A percentile compares a stretch with the other conserved stretches of the same genome.
Conservation (phyloP, 31 red algal genomes). For the Asparagopsis taxiformis region DNA sequence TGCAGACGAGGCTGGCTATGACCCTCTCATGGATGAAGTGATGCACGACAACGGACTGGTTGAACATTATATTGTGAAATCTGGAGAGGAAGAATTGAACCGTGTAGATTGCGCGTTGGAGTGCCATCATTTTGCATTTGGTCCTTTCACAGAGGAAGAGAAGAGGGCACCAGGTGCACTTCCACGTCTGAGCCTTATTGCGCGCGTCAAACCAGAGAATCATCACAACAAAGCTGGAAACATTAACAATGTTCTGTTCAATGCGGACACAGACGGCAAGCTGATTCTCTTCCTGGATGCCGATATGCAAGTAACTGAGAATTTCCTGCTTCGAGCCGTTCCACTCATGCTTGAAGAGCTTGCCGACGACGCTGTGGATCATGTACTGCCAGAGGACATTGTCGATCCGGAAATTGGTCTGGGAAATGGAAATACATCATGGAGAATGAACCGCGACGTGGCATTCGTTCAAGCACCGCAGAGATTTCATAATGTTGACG, state of each 20-base stretch:
- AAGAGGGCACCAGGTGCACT: constrained; percentile 51
- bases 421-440: not conserved
- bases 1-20: constrained; percentile 72
- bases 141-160: constrained; percentile 63
- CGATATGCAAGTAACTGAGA: constrained; percentile 1
- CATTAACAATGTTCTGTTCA: constrained; percentile 15
- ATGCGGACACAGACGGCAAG: not conserved
- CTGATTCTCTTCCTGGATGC: constrained; percentile 7
- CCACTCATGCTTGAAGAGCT: constrained; percentile 10
- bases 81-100: constrained; percentile 46
- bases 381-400: not conserved
- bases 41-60: constrained; percentile 71
- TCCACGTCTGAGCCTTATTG: not conserved
- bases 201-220: constrained; percentile 6
- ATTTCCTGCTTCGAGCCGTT: constrained; percentile 1
- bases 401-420: not conserved
- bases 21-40: constrained; percentile 69
- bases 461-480: constrained; percentile 1
- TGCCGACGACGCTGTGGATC: not conserved
- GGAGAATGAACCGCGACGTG: constrained; percentile 5
- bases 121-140: constrained; percentile 77
- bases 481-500: constrained; percentile 2
- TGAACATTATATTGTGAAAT: constrained; percentile 68
- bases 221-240: constrained; percentile 9
- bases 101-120: constrained; percentile 69